Evolutionary conservation across 495 filamentous ascomycete species (phyloP), one percentile per base, ranked within the genome.

Genomic region (Penicillium arizonense): DNA sequence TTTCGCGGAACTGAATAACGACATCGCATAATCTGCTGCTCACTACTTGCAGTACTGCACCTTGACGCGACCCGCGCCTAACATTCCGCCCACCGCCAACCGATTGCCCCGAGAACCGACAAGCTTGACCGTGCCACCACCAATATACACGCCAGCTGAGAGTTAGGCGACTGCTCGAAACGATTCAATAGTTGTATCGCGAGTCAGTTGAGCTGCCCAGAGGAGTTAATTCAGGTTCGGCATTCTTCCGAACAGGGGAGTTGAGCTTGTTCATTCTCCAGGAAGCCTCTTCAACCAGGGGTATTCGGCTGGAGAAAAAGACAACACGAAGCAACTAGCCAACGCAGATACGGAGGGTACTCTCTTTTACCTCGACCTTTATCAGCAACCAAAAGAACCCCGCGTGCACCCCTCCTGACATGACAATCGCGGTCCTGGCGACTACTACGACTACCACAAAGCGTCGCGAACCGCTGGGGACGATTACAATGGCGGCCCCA

Each of bases 401-500:
- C 38, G 37, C 44, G 49, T 52, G 32, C 40, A 43, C 47, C 51
- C 45, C 56, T 60, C 59, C 55, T 77, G 74, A 73, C 66, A 77
- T 77, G 74, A 77, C 70, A 72, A 66, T 64, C 70, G 68, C 70
- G 63, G 69, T 75, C 57, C 39, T 75, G 58, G 65, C 71, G 48
- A 61, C 70, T 35, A 54, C 71, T 35, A 69, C 56, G 46, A 74
- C 59, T 52, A 73, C 70, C 66, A 70, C 61, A 58, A 70, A 74
- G 62, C 68, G 68, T 70, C 74, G 73, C 61, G 72, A 73, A 65
- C 73, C 72, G 43, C 62, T 77, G 58, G 58, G 56, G 61, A 59
- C 65, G 44, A 66, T 77, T 55, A 59, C 69, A 61, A 77, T 77
- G 74, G 72, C 70, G 53, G 61, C 69, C 47, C 64, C 69, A 52